Conservation (phyloP, 2,329 filamentous ascomycete species). For the Stagonosporopsis vannaccii region DNA sequence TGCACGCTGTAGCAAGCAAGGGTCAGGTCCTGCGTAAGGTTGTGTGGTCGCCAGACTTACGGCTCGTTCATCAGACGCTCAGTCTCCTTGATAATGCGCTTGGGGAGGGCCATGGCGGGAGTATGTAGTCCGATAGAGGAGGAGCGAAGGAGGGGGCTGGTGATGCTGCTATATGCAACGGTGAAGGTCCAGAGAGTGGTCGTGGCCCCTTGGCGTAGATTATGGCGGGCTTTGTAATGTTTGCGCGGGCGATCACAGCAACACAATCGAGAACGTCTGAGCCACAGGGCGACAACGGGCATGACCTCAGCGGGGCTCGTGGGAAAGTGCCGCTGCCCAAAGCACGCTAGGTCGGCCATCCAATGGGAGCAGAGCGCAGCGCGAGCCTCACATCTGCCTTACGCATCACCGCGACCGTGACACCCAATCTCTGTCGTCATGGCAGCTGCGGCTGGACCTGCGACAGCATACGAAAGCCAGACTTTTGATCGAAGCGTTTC, state of each 20-base stretch:
- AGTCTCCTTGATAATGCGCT: slow-evolving; percentile 98
- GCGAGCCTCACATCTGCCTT: slow-evolving; percentile 17
- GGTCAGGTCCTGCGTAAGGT: slow-evolving; percentile 1
- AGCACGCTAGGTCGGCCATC: background rate
- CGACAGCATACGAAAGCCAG: slow-evolving; percentile 78
- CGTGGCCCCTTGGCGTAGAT: background rate
- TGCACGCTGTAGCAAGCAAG: slow-evolving; percentile 70
- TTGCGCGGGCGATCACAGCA: slow-evolving; percentile 11
- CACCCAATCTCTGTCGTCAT: slow-evolving; percentile 24
- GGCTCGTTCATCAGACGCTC: slow-evolving; percentile 96
- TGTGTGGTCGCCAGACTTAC: slow-evolving; percentile 60
- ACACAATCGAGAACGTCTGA: slow-evolving; percentile 14
- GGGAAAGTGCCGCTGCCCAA: slow-evolving; percentile 15
- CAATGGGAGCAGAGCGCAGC: slow-evolving; percentile 8
- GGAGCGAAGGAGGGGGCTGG: background rate
- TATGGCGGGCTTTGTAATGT: slow-evolving; percentile 9
- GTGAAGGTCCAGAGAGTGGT: background rate
- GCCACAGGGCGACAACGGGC: slow-evolving; percentile 17
- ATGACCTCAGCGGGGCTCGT: slow-evolving; percentile 22
- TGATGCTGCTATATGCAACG: background rate
- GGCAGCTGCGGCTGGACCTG: slow-evolving; percentile 34
- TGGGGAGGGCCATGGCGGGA: slow-evolving; percentile 73
- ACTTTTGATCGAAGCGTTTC: slow-evolving; percentile 86
- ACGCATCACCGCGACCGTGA: slow-evolving; percentile 13
- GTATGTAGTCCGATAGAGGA: background rate